phyloP scores from a whole-genome alignment of 495 filamentous ascomycete genomes.

The Aspergillus nidulans region DNA sequence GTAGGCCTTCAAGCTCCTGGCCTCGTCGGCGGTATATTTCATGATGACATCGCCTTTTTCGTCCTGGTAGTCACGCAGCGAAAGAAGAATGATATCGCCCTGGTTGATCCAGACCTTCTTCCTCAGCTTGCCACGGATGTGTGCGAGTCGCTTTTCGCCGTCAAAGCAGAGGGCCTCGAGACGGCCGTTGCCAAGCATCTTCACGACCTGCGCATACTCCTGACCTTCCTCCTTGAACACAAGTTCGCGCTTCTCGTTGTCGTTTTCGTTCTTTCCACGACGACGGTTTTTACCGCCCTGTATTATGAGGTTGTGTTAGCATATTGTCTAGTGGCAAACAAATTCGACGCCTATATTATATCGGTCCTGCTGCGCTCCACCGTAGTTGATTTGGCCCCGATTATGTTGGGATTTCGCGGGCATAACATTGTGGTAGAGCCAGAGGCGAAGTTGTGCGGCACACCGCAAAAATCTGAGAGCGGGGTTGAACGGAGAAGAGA shows the following conservation, averaged over 20 bases:
- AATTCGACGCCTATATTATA: background rate
- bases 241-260: conserved; percentile 98
- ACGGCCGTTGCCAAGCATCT: conserved; percentile 98
- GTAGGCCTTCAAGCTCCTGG: conserved; percentile 88
- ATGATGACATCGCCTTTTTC: conserved; percentile 99
- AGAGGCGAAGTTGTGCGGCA: conserved; percentile 9
- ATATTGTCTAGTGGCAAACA: background rate
- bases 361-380: background rate
- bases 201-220: conserved; percentile 97
- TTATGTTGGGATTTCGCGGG: background rate
- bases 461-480: conserved; percentile 24
- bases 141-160: conserved; percentile 59
- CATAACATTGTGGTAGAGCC: background rate
- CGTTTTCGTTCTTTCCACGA: conserved; percentile 99
- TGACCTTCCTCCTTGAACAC: conserved; percentile 99
- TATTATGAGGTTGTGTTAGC: conserved; percentile 25
- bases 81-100: conserved; percentile 96
- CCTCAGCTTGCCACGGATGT: conserved; percentile 78
- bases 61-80: conserved; percentile 96
- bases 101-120: conserved; percentile 99
- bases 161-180: conserved; percentile 97
- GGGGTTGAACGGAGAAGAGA: conserved; percentile 24
- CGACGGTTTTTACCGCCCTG: conserved; percentile 98
- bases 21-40: conserved; percentile 98
- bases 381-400: background rate